Percentiles rank a stretch among this genome's conserved stretches.
phyloP scores from a whole-genome alignment of 169 alveolate species.

The Cyclospora cayetanensis region DNA sequence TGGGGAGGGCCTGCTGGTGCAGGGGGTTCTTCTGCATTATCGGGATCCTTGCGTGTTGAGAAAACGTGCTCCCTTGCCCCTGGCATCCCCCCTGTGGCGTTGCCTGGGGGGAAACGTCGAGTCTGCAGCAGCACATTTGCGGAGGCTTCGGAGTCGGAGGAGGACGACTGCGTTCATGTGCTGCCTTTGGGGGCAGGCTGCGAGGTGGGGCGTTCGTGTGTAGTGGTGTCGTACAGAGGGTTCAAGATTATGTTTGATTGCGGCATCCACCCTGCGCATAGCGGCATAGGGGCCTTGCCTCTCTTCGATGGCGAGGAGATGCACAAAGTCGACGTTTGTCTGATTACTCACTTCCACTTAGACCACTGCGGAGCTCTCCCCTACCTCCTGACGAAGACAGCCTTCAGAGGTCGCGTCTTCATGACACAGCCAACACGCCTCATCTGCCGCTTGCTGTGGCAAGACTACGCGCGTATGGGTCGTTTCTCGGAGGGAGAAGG shows the following conservation, averaged over 20 bases:
- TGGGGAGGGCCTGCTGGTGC: not conserved
- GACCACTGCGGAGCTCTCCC: conserved; percentile 99
- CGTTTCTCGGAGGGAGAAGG: conserved; percentile 26
- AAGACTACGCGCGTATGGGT: conserved; percentile 89
- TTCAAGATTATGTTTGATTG: conserved; percentile 98
- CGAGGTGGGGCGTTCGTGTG: conserved; percentile 98
- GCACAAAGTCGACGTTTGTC: conserved; percentile 92
- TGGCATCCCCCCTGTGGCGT: not conserved
- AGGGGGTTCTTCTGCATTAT: no score
- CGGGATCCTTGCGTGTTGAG: no score
- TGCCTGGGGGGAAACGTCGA: not conserved
- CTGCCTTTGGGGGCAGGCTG: conserved; percentile 91
- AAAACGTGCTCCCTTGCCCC: not conserved
- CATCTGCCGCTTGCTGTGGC: conserved; percentile 94
- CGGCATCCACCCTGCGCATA: conserved; percentile 98
- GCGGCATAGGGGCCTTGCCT: conserved; percentile 98
- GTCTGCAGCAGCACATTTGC: no score
- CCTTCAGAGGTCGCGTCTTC: conserved; percentile 92
- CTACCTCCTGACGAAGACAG: conserved; percentile 95
- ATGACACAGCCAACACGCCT: conserved; percentile 98
- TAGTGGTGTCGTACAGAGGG: conserved; percentile 91
- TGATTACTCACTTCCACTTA: conserved; percentile 98
- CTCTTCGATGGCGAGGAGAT: conserved; percentile 96
- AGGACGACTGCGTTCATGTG: not conserved
- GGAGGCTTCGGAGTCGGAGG: not conserved